Conservation (phyloP, 2,329 filamentous ascomycete species). For the Graphilbum fragrans region DNA sequence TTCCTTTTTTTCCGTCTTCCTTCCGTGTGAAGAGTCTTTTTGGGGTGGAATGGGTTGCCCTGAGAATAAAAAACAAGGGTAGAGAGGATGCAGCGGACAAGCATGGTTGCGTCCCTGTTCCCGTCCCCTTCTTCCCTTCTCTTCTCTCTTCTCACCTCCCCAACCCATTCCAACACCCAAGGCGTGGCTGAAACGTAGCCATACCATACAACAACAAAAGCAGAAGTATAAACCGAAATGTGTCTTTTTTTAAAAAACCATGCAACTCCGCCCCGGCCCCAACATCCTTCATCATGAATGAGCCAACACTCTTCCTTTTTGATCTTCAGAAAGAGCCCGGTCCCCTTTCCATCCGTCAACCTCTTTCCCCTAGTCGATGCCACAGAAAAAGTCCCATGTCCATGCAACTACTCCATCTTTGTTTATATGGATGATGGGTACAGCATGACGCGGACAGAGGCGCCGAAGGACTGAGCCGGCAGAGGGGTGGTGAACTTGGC, state of each 20-base stretch:
- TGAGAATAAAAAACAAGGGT: not conserved
- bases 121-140: not conserved
- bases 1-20: not conserved
- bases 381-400: no score
- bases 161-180: not conserved
- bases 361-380: no score
- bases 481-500: slow-evolving; percentile 96
- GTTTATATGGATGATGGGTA: slow-evolving; percentile 94
- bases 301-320: not conserved
- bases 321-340: not conserved
- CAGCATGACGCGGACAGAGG: slow-evolving; percentile 92
- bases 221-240: not conserved
- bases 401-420: no score
- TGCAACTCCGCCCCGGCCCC: not conserved
- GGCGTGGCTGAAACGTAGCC: not conserved
- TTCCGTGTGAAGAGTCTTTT: no score
- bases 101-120: no score
- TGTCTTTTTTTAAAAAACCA: not conserved
- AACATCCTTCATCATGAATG: not conserved
- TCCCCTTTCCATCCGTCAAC: no score
- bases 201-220: not conserved
- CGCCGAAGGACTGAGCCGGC: slow-evolving; percentile 91
- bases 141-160: no score
- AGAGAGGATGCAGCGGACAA: no score
- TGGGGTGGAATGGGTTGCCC: not conserved